Evolutionary conservation across 371 early-diverging fungal species (phyloP).

Genomic region (Mortierella sp.): DNA sequence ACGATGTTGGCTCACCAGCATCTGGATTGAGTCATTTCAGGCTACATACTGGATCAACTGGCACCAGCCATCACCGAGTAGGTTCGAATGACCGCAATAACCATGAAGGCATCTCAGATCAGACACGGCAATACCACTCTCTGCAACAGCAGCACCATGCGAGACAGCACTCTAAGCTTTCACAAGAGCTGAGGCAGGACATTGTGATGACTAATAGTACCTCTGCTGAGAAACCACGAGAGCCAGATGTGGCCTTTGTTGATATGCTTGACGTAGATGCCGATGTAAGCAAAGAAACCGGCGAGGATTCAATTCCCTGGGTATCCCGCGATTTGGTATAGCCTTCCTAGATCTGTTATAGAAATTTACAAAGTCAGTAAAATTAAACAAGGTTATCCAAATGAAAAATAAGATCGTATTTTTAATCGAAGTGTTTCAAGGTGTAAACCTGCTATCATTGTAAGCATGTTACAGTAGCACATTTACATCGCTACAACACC

Average conservation of each 20-base stretch:
- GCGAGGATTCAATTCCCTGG: background rate
- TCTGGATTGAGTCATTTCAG: conserved; percentile 16
- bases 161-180: conserved; percentile 23
- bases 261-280: background rate
- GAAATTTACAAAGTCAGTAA: too few species aligned
- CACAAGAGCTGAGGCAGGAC: conserved; percentile 15
- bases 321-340: too few species aligned
- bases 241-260: background rate
- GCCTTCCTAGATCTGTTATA: too few species aligned
- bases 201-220: background rate
- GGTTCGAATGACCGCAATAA: background rate
- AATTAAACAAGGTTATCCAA: too few species aligned
- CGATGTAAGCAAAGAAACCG: background rate
- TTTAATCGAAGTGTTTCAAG: too few species aligned
- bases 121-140: conserved; percentile 23
- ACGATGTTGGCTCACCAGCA: background rate
- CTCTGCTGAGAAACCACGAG: background rate
- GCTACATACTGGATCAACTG: background rate
- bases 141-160: conserved; percentile 36
- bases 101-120: conserved; percentile 11
- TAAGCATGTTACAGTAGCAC: too few species aligned
- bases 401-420: too few species aligned
- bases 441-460: too few species aligned
- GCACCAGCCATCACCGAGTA: background rate
- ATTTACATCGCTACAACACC: too few species aligned